These are phyloP conservation scores for Metarhizium sp. DNA, from an alignment of 2,329 filamentous ascomycete species.

Conservation along the genomic window DNA sequence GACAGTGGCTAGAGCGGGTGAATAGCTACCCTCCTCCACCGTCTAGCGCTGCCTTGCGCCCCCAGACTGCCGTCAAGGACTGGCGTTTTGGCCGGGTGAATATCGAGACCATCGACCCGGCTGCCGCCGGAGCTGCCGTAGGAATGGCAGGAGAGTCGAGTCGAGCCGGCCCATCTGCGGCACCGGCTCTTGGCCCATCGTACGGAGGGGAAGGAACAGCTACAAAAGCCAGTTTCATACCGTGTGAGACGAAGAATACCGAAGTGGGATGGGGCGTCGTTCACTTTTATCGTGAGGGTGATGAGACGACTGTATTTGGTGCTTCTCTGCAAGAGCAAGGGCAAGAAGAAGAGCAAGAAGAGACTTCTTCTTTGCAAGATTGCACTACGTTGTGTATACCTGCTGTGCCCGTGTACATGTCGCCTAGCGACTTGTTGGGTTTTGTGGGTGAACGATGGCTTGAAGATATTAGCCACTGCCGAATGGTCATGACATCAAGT, in stretches of 20 bases:
- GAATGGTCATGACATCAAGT: slow-evolving; percentile 82
- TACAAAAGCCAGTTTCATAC: slow-evolving; percentile 73
- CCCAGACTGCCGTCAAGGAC: slow-evolving; percentile 48
- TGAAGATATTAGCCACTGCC: slow-evolving; percentile 81
- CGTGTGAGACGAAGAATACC: slow-evolving; percentile 61
- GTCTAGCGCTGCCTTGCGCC: slow-evolving; percentile 34
- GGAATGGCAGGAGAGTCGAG: slow-evolving; percentile 26
- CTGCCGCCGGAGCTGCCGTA: slow-evolving; percentile 10
- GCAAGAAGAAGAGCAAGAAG: slow-evolving; percentile 14
- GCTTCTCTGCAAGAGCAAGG: slow-evolving; percentile 15
- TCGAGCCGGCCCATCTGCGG: slow-evolving; percentile 38
- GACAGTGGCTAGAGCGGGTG: slow-evolving; percentile 29
- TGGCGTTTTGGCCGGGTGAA: slow-evolving; percentile 75
- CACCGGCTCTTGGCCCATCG: slow-evolving; percentile 43
- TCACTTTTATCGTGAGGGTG: slow-evolving; percentile 80
- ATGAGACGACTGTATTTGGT: slow-evolving; percentile 51
- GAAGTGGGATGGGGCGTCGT: slow-evolving; percentile 88
- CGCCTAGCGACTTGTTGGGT: slow-evolving; percentile 79
- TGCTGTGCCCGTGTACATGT: slow-evolving; percentile 89
- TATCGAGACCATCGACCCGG: slow-evolving; percentile 72
- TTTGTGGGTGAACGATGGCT: slow-evolving; percentile 85
- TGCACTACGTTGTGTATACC: slow-evolving; percentile 89
- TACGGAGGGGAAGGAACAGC: slow-evolving; percentile 56
- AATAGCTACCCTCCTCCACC: slow-evolving; percentile 33
- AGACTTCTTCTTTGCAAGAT: slow-evolving; percentile 37